Percentiles rank a stretch among this genome's conserved stretches.
Conservation (phyloP, 2,329 filamentous ascomycete genomes). For the Microcyclospora tardicrescens region DNA sequence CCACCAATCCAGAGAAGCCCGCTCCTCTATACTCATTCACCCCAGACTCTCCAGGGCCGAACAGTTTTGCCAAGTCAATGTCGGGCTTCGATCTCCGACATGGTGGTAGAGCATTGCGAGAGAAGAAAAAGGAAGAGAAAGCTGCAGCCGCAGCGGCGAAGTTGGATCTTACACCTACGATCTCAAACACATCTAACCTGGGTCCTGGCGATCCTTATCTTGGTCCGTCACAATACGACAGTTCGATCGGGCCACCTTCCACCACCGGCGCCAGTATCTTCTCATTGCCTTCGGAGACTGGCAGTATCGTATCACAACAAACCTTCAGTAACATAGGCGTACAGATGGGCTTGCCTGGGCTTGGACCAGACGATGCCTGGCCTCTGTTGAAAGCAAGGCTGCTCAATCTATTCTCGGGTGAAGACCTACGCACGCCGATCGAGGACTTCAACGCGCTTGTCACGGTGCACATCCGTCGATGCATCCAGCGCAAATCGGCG, state of each 20-base stretch:
- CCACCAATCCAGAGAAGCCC: constrained; percentile 61
- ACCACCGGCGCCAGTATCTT: constrained; percentile 17
- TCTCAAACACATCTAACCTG: constrained; percentile 17
- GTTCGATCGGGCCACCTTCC: constrained; percentile 17
- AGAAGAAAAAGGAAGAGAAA: constrained; percentile 52
- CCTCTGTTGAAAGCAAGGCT: constrained; percentile 64
- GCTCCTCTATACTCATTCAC: constrained; percentile 71
- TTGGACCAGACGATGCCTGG: constrained; percentile 63
- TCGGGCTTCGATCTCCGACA: constrained; percentile 69
- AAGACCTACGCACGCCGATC: constrained; percentile 64
- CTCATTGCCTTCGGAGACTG: constrained; percentile 19
- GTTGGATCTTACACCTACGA: constrained; percentile 17
- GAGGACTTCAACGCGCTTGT: constrained; percentile 76
- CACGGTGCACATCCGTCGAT: constrained; percentile 64
- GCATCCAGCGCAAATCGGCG: constrained; percentile 59
- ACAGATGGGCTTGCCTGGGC: constrained; percentile 35
- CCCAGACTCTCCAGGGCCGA: constrained; percentile 57
- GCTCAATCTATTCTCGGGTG: constrained; percentile 66
- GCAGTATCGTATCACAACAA: constrained; percentile 23
- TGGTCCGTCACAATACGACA: constrained; percentile 15
- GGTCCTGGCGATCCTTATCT: constrained; percentile 16
- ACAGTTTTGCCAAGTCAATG: constrained; percentile 67
- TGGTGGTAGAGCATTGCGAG: constrained; percentile 60
- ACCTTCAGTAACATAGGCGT: constrained; percentile 32
- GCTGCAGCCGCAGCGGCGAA: constrained; percentile 27